Evolutionary conservation across 441 rosid genomes (phyloP).

Genomic region (Aleurites moluccanus): DNA sequence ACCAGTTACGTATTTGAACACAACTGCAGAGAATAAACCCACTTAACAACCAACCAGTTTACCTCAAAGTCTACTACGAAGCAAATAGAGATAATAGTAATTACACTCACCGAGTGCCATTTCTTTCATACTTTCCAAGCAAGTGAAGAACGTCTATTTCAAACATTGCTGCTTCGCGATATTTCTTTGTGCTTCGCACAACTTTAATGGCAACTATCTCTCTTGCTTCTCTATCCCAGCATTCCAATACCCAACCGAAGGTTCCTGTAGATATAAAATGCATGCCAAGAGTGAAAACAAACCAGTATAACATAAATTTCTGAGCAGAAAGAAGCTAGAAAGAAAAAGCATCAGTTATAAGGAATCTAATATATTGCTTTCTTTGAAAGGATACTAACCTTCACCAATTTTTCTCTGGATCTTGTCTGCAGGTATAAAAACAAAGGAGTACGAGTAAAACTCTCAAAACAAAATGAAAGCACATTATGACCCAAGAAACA

Average conservation of each 20-base stretch:
- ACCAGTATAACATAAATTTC: not conserved
- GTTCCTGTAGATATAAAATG: slow-evolving; percentile 44
- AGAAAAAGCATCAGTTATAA: not conserved
- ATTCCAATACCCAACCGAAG: slow-evolving; percentile 71
- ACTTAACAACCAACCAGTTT: slow-evolving; percentile 30
- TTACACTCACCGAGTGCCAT: slow-evolving; percentile 51
- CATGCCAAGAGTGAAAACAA: slow-evolving; percentile 5
- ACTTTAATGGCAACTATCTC: slow-evolving; percentile 68
- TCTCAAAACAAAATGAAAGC: slow-evolving; percentile 1
- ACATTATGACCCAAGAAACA: not conserved
- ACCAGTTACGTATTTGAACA: slow-evolving; percentile 65
- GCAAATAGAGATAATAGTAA: slow-evolving; percentile 16
- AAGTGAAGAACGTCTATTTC: slow-evolving; percentile 62
- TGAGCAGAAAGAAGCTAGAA: not conserved
- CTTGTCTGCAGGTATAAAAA: slow-evolving; percentile 47
- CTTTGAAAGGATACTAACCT: slow-evolving; percentile 37
- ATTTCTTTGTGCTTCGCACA: slow-evolving; percentile 59
- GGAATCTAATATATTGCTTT: not conserved
- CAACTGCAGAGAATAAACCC: slow-evolving; percentile 53
- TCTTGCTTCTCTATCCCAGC: slow-evolving; percentile 67
- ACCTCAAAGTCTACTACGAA: slow-evolving; percentile 17
- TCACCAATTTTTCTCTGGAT: slow-evolving; percentile 69
- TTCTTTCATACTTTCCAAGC: slow-evolving; percentile 55
- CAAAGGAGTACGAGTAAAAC: slow-evolving; percentile 17
- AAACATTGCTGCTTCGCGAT: slow-evolving; percentile 64